These are phyloP conservation scores for Thymus mandschuricus DNA, from an alignment of 257 asterid genomes.

Conservation along the genomic window DNA sequence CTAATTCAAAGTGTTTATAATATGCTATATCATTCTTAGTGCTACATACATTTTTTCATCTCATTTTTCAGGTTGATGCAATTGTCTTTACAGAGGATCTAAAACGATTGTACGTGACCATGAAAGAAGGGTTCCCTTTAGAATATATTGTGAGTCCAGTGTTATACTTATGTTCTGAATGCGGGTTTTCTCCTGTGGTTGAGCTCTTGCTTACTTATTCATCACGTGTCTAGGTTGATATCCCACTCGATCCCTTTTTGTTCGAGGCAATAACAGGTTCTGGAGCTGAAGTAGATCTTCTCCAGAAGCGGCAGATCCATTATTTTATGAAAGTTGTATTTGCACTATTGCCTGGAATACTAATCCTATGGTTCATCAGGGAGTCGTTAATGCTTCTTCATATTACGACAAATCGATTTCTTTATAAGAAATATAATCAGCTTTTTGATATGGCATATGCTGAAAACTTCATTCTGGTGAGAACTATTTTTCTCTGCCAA, in stretches of 20 bases:
- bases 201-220: constrained; percentile 32
- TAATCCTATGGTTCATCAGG: constrained; percentile 86
- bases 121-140: constrained; percentile 98
- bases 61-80: constrained; percentile 74
- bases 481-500: constrained; percentile 22
- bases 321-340: constrained; percentile 76
- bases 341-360: constrained; percentile 88
- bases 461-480: constrained; percentile 92
- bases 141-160: constrained; percentile 80
- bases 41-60: neutral
- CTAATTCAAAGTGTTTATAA: neutral
- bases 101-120: constrained; percentile 84
- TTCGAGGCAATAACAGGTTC: constrained; percentile 92
- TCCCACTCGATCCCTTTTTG: constrained; percentile 95
- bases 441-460: constrained; percentile 90
- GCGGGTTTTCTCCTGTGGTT: constrained; percentile 27
- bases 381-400: constrained; percentile 84
- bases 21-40: constrained; percentile 25
- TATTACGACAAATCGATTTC: constrained; percentile 75
- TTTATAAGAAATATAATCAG: constrained; percentile 83
- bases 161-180: constrained; percentile 20
- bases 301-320: constrained; percentile 84
- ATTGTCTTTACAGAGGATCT: constrained; percentile 96
- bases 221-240: constrained; percentile 72
- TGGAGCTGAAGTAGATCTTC: constrained; percentile 94